Evolutionary conservation across 2,329 filamentous ascomycete genomes (phyloP).

Genomic region (Thelonectria discophora): DNA sequence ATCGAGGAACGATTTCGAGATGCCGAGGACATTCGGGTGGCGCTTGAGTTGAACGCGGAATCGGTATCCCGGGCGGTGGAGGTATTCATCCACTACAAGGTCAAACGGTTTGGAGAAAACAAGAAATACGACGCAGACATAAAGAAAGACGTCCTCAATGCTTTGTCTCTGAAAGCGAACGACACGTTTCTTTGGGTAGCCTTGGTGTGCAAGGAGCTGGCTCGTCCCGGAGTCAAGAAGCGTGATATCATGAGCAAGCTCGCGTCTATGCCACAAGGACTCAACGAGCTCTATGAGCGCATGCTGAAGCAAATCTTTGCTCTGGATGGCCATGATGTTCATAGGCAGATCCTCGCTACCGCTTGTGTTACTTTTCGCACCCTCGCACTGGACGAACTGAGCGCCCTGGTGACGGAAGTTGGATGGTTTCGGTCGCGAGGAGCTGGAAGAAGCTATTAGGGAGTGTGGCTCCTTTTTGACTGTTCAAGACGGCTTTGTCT

Average conservation of each 20-base stretch:
- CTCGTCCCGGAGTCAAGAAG: background rate
- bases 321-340: slow-evolving; percentile 44
- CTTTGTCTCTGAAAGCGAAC: slow-evolving; percentile 46
- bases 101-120: slow-evolving; percentile 39
- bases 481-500: slow-evolving; percentile 41
- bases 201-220: slow-evolving; percentile 35
- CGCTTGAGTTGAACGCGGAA: slow-evolving; percentile 50
- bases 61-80: slow-evolving; percentile 48
- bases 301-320: slow-evolving; percentile 49
- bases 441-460: slow-evolving; percentile 42
- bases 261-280: slow-evolving; percentile 43
- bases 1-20: slow-evolving; percentile 29
- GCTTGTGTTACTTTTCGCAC: slow-evolving; percentile 47
- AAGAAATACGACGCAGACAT: slow-evolving; percentile 26
- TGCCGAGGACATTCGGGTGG: slow-evolving; percentile 39
- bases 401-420: slow-evolving; percentile 28
- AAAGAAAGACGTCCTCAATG: slow-evolving; percentile 9
- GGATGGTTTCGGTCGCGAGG: slow-evolving; percentile 17
- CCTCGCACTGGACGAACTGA: slow-evolving; percentile 48
- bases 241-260: slow-evolving; percentile 31
- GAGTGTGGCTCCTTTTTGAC: slow-evolving; percentile 53
- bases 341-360: slow-evolving; percentile 47
- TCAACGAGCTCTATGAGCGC: slow-evolving; percentile 48
- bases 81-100: slow-evolving; percentile 51
- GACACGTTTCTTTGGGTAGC: too few relatives aligned